These are phyloP conservation scores for Colletotrichum sp. DNA, from an alignment of 2,329 filamentous ascomycete species.

Conservation along the genomic window DNA sequence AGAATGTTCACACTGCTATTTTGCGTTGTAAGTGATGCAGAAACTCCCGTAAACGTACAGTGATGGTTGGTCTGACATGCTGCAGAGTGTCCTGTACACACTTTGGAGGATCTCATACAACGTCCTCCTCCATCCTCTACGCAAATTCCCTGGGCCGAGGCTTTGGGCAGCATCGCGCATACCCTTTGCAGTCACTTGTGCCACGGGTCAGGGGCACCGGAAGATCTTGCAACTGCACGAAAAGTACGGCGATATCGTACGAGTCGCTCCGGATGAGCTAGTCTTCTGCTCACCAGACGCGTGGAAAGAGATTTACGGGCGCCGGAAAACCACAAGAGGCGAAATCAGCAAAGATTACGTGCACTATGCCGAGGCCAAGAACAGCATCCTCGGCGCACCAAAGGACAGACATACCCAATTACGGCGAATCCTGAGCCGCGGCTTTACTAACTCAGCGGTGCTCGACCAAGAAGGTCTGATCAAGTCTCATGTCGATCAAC, in stretches of 20 bases:
- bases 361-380: not conserved
- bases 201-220: not conserved
- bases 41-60: not conserved
- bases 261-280: conserved; percentile 50
- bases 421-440: not conserved
- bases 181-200: not conserved
- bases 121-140: conserved; percentile 33
- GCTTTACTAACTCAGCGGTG: not conserved
- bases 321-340: not conserved
- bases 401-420: not conserved
- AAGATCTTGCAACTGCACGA: conserved; percentile 34
- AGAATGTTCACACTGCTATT: not conserved
- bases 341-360: not conserved
- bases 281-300: conserved; percentile 37
- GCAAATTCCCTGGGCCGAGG: conserved; percentile 30
- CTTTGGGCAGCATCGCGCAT: not conserved
- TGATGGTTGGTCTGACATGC: not conserved
- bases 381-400: not conserved
- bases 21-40: not conserved
- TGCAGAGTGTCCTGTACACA: not conserved
- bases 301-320: conserved; percentile 45
- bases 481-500: not conserved
- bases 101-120: conserved; percentile 19
- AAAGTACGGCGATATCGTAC: conserved; percentile 48
- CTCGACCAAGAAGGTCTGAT: not conserved